Evolutionary conservation across 306 rosid species (phyloP), one percentile per base, ranked within the genome.

Genomic region (Cicer yamashitae): DNA sequence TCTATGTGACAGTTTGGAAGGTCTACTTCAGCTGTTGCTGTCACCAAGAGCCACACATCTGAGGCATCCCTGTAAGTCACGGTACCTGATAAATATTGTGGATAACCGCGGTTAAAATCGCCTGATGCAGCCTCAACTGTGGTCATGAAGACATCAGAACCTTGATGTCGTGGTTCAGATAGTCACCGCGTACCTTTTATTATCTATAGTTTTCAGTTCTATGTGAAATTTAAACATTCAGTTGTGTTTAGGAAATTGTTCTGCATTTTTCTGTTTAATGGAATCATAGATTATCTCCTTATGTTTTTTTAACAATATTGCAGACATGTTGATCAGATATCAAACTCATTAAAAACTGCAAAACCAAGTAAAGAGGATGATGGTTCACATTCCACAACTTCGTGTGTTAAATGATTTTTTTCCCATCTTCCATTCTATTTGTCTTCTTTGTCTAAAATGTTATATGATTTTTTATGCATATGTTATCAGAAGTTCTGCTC

Each of bases 331-430:
- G 90, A 85, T 60, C 87, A 87, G 56, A 84, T 72, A 67, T 65
- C 86, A 73, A 78, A 44, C 72, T 64, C 89, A 54, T 75, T 25
- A 52, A 84, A 80, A 87, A 51, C 83, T 71, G 68, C 83, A 61
- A 71, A 80, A 60, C 56, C 65, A 68, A 39, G 66, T 48, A 89
- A 80, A 79, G 91, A 88, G 65, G 98, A 94, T 7, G 97, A 94
- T 30, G 98, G 90, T 79, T 75, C 82, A 75, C 82, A 79, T 67
- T 91, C 98, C 78, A 78, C 89, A 44, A 87, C 97, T 78, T 91
- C 94, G 98, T 94, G 90, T 53, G 91, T 20, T 20, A 20, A 56
- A 25, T 40, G 44, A 40, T 17, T 40, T 40, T 13, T 50, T 5
- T 50, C 9, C 14, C n/a, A 51, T 70, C 39, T 75, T 61, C 53